These are phyloP conservation scores for Populus tremula DNA, from an alignment of 345 rosid genomes.

Conservation along the genomic window DNA sequence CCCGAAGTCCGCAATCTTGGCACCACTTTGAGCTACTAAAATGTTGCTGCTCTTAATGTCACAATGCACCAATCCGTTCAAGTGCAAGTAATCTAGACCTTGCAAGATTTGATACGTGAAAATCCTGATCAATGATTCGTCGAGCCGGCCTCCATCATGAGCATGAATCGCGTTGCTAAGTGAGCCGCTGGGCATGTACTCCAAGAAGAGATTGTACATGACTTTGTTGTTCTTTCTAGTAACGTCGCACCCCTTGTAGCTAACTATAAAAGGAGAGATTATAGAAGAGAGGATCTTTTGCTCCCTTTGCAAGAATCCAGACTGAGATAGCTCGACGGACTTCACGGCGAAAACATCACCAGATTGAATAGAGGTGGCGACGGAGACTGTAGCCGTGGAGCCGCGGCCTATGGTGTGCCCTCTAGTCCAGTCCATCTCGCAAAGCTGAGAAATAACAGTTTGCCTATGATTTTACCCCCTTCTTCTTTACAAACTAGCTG, in stretches of 20 bases:
- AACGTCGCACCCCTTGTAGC: slow-evolving; percentile 57
- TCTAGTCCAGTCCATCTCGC: slow-evolving; percentile 64
- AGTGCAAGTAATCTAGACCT: slow-evolving; percentile 63
- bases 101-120: slow-evolving; percentile 55
- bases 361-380: slow-evolving; percentile 40
- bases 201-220: slow-evolving; percentile 62
- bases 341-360: slow-evolving; percentile 58
- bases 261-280: slow-evolving; percentile 45
- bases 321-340: slow-evolving; percentile 44
- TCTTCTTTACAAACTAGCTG: background rate
- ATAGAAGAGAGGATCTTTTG: slow-evolving; percentile 48
- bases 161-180: slow-evolving; percentile 35
- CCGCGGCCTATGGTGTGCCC: slow-evolving; percentile 64
- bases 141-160: slow-evolving; percentile 42
- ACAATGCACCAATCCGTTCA: slow-evolving; percentile 58
- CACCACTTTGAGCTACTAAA: slow-evolving; percentile 45
- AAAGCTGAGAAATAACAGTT: background rate
- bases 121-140: slow-evolving; percentile 32
- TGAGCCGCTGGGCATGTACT: slow-evolving; percentile 59
- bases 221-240: slow-evolving; percentile 32
- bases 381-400: slow-evolving; percentile 71
- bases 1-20: slow-evolving; percentile 70
- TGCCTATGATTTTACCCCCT: no score
- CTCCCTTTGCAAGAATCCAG: slow-evolving; percentile 55
- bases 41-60: slow-evolving; percentile 73